phyloP scores from a whole-genome alignment of 2,329 filamentous ascomycete genomes.

The Xylaria sp. region DNA sequence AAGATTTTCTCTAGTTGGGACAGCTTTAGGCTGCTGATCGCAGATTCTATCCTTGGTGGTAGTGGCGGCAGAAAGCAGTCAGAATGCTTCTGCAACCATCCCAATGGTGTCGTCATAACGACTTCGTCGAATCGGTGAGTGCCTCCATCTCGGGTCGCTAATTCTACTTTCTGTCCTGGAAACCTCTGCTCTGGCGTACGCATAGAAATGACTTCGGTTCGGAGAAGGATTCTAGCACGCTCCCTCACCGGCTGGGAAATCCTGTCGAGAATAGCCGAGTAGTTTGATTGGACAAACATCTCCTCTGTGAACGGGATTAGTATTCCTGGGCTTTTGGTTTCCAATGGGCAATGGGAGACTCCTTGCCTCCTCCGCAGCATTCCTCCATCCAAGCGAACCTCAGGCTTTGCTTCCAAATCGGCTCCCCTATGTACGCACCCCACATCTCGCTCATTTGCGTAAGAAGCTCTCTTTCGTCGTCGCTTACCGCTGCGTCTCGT shows the following conservation, averaged over 20 bases:
- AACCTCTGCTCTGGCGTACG: background rate
- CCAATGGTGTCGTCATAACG: background rate
- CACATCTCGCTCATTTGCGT: slow-evolving; percentile 64
- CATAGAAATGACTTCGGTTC: background rate
- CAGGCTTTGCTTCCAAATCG: slow-evolving; percentile 61
- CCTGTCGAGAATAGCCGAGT: slow-evolving; percentile 60
- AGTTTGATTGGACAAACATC: slow-evolving; percentile 66
- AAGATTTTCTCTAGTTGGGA: slow-evolving; percentile 40
- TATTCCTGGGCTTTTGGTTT: background rate
- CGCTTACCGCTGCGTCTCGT: slow-evolving; percentile 41
- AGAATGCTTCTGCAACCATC: background rate
- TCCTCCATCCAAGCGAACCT: slow-evolving; percentile 71
- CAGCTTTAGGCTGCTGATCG: slow-evolving; percentile 47
- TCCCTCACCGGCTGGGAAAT: slow-evolving; percentile 49
- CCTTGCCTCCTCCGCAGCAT: slow-evolving; percentile 63
- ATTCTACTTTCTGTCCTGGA: background rate
- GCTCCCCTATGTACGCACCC: slow-evolving; percentile 68
- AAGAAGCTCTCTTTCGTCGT: slow-evolving; percentile 50
- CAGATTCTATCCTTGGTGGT: slow-evolving; percentile 43
- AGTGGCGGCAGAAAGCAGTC: background rate
- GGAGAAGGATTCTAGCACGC: background rate
- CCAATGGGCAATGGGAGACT: slow-evolving; percentile 24
- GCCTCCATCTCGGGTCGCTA: background rate
- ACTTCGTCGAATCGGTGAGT: background rate
- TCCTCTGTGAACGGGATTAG: slow-evolving; percentile 52